phyloP scores from a whole-genome alignment of 2,329 filamentous ascomycete species.

The Rutstroemia sydowiana region DNA sequence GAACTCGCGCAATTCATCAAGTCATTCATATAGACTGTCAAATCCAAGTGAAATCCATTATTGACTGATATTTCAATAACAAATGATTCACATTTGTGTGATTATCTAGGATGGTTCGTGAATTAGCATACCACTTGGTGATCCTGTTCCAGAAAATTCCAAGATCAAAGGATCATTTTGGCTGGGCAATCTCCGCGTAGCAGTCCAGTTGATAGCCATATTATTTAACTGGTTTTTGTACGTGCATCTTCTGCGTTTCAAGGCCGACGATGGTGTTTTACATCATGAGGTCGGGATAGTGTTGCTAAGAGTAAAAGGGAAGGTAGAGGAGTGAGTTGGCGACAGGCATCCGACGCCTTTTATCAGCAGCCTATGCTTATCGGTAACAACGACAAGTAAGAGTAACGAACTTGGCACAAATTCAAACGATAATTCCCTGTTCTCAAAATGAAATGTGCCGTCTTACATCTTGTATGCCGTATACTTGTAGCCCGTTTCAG shows the following conservation, averaged over 20 bases:
- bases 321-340: constrained; percentile 1
- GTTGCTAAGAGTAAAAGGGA: constrained; percentile 1
- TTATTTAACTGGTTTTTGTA: background rate
- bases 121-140: too few species aligned
- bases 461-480: constrained; percentile 8
- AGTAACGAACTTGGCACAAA: background rate
- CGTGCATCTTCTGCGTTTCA: constrained; percentile 1
- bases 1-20: too few species aligned
- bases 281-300: background rate
- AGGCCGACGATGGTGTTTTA: background rate
- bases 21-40: too few species aligned
- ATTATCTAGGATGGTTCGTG: too few species aligned
- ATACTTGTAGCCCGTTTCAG: constrained; percentile 1
- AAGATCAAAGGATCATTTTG: constrained; percentile 1
- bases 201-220: background rate
- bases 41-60: too few species aligned
- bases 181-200: background rate
- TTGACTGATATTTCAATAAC: too few species aligned
- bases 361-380: constrained; percentile 8
- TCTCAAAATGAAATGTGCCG: constrained; percentile 3
- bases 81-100: too few species aligned
- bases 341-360: background rate
- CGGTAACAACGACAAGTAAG: background rate
- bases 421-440: background rate
- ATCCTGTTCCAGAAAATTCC: background rate